These are phyloP conservation scores for Moricandia moricandioides DNA, from an alignment of 345 rosid species.

Conservation along the genomic window DNA sequence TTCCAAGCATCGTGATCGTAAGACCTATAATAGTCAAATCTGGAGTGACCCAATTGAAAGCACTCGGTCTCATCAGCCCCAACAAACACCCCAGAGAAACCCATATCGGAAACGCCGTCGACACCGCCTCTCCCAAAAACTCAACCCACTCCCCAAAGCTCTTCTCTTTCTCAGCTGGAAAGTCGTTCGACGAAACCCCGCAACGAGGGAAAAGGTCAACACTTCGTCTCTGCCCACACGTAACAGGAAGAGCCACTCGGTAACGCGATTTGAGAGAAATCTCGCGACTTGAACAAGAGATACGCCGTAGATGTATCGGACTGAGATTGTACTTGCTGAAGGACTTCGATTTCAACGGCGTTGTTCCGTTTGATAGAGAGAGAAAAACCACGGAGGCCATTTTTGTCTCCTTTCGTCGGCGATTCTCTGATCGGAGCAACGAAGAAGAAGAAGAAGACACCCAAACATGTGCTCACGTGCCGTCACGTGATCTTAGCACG, in stretches of 20 bases:
- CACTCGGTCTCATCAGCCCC: constrained; percentile 62
- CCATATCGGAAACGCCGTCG: constrained; percentile 87
- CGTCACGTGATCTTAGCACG: constrained; percentile 3
- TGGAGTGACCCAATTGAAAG: constrained; percentile 79
- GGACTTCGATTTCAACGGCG: constrained; percentile 11
- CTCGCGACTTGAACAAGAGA: neutral
- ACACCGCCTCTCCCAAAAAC: constrained; percentile 57
- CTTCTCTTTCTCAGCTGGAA: constrained; percentile 25
- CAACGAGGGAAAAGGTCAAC: constrained; percentile 39
- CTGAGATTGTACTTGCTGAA: constrained; percentile 1
- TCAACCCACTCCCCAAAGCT: constrained; percentile 64
- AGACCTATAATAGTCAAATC: constrained; percentile 58
- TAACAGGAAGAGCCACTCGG: neutral
- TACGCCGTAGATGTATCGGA: neutral
- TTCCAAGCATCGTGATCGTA: constrained; percentile 88
- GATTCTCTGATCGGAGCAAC: constrained; percentile 16
- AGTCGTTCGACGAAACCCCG: constrained; percentile 56
- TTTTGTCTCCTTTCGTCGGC: neutral
- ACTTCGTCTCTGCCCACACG: neutral
- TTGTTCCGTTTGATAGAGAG: constrained; percentile 12
- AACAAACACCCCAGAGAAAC: constrained; percentile 73
- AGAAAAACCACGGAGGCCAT: constrained; percentile 16
- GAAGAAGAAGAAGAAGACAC: constrained; percentile 4
- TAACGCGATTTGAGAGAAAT: constrained; percentile 5
- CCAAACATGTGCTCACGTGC: constrained; percentile 10